Base-by-base conservation (phyloP, 2,329 filamentous ascomycete species). In the Hypoxylon sp. region DNA sequence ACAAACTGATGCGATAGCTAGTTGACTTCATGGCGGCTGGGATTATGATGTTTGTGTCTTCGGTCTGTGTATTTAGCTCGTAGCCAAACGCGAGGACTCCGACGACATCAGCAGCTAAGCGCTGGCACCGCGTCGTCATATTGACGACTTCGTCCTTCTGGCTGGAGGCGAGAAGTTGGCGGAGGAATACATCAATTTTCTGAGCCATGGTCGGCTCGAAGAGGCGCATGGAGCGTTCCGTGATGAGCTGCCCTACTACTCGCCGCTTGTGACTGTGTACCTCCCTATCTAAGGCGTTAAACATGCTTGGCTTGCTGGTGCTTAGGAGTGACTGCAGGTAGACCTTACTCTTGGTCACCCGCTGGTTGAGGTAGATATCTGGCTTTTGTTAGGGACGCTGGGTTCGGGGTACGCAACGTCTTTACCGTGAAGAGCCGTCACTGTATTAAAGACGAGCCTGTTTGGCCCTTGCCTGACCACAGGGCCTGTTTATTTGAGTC, bases 151-250 rank as follows among this genome's bases (percentile, higher is more conserved):
- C n/a, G 17, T 6, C 42, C 31, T 50, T 50, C 42, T 55, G 50
- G 22, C 54, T 59, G 3, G 65, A 64, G n/a, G 31, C 27, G 3
- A 66, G 54, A 6, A 66, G 42, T 5, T 63, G 53, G 11, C 30
- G 49, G 2, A 66, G 53, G 31, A 69, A 68, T 10, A 70, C 33
- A 20, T 69, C 63, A 1, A 72, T 51, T 25, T 70, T 42, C 20
- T 13, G n/a, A 2, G 10, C 35, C 68, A 73, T 71, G 2, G 60
- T 68, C 2, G 68, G 68, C 59, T 71, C 66, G 46, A 73, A 73
- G 17, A 44, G 6, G 3, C 63, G 67, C 44, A 69, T 70, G 0
- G 68, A 73, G 44, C 63, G 70, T 37, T 71, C 70, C 1, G 70
- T 64, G 31, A 71, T 46, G 11, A 70, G 31, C 4, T 64, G 67